Base-by-base conservation (phyloP, 345 rosid species). In the Clarkia xantiana region DNA sequence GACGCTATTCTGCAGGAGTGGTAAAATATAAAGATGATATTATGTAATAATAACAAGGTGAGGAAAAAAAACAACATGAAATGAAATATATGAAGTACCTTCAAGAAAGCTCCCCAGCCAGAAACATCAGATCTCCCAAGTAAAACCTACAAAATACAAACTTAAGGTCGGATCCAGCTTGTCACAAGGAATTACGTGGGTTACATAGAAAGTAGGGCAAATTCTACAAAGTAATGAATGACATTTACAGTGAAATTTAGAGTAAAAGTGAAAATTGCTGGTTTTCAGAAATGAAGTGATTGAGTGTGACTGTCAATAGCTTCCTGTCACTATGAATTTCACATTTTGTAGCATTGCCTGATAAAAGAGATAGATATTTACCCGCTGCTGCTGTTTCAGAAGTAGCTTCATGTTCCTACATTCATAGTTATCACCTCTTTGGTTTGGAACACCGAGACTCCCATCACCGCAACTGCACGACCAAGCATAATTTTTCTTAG, bases 41-140 rank as follows among this genome's bases (percentile, higher is more conserved):
- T 45, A 52, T 38, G 45, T 42, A 29, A 4, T 15, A 23, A 13
- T 6, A 18, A 14, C 23, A 42, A 43, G 14, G 2, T 36, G 1
- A n/a, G 6, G 36, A 41, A 57, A 47, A n/a, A 36, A 6, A 41
- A 19, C 10, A 16, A 41, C n/a, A 12, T 11, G 50, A 42, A 20
- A 49, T 42, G 11, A 29, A 22, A 22, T 18, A 62, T 58, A 16
- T 6, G 41, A 53, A 11, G 18, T 39, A 93, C 99, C 95, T 93
- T 93, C 69, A 93, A 69, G 74, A 93, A 93, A 59, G 99, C 99
- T 69, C 99, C 99, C 99, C 99, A 93, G 18, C 99, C 99, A 56
- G 99, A 93, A 47, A 93, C 80, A 68, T 93, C 90, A n/a, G 99
- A 93, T 67, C 71, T 80, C 64, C 99, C 99, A 40, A 93, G 95